Evolutionary conservation across 805 yeast species (phyloP), one percentile per base, ranked within the genome.

Genomic region (Myxozyma neotropica): DNA sequence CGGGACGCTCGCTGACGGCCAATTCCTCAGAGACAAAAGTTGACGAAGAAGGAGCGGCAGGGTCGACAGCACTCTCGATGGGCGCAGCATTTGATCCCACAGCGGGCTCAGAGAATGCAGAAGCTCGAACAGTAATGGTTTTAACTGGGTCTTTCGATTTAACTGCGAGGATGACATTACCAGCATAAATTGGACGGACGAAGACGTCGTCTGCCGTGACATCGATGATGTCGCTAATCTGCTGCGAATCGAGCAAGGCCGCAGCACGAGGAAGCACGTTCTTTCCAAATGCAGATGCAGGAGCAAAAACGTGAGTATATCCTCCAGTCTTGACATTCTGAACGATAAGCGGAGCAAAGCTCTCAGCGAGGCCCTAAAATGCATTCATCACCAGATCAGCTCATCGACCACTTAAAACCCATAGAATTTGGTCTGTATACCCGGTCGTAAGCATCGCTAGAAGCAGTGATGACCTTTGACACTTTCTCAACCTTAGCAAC

Each of bases 141-240:
- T 88, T 80, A 63, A 82, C 77, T 3, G 78, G 72, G 69, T 93
- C 97, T 24, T 72, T 78, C 24, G 89, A 78, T 72, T 84, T 82
- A 51, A 94, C 89, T 2, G 96, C 91, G 42, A 89, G 82, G 59
- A 89, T 77, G 4, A 95, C 96, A 74, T 94, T 94, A 50, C 99
- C 99, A 21, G 99, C 98, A 72, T 89, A 94, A 39, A 93, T 90
- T 47, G 98, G 97, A 73, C 98, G 86, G 39, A 87, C 85, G 74
- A 93, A 94, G 6, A 94, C 87, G 62, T 81, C 82, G 17, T 82
- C 79, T 53, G 83, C 77, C 65, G 81, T 82, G 40, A 93, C 86
- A 69, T 82, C 81, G 67, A 81, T 82, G 58, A 94, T 81, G 71
- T 93, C 98, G 27, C 93, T 84, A 52, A 94, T 76, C 29, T 97